Conservation (phyloP, 2,329 filamentous ascomycete genomes). For the Diaporthe helianthi region DNA sequence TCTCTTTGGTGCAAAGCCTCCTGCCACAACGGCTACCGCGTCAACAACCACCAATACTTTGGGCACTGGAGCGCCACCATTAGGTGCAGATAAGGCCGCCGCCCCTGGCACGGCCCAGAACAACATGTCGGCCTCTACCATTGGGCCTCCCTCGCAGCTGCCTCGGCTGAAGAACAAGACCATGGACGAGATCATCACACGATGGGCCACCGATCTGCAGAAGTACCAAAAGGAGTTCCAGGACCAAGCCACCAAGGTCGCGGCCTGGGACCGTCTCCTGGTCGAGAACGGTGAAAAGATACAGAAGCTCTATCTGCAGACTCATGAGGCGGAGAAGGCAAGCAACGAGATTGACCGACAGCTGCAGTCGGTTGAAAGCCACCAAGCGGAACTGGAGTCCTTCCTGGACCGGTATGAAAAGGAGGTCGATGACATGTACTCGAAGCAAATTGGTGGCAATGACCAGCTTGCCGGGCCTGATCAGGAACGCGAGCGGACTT, state of each 20-base stretch:
- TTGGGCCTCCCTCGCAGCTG: conserved; percentile 81
- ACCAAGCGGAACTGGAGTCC: conserved; percentile 87
- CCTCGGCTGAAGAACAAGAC: conserved; percentile 97
- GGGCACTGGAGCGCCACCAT: conserved; percentile 17
- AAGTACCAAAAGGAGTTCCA: conserved; percentile 98
- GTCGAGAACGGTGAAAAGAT: conserved; percentile 97
- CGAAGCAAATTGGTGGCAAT: conserved; percentile 75
- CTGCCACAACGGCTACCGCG: conserved; percentile 36
- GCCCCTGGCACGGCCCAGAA: conserved; percentile 36
- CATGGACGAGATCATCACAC: conserved; percentile 98
- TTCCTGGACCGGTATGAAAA: conserved; percentile 92
- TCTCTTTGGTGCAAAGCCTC: conserved; percentile 34
- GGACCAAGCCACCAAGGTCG: conserved; percentile 84
- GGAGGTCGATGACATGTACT: conserved; percentile 89
- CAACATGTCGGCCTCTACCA: conserved; percentile 74
- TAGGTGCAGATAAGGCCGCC: conserved; percentile 36
- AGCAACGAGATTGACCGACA: conserved; percentile 95
- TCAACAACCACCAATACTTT: not conserved
- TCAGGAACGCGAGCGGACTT: conserved; percentile 93
- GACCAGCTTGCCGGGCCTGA: conserved; percentile 87
- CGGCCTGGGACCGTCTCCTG: conserved; percentile 88
- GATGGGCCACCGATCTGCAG: conserved; percentile 93
- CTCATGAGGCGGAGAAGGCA: conserved; percentile 91
- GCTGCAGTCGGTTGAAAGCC: conserved; percentile 85
- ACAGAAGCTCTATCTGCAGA: conserved; percentile 88